These are phyloP conservation scores for Starmera pachycereana DNA, from an alignment of 805 yeast genomes.

Conservation along the genomic window DNA sequence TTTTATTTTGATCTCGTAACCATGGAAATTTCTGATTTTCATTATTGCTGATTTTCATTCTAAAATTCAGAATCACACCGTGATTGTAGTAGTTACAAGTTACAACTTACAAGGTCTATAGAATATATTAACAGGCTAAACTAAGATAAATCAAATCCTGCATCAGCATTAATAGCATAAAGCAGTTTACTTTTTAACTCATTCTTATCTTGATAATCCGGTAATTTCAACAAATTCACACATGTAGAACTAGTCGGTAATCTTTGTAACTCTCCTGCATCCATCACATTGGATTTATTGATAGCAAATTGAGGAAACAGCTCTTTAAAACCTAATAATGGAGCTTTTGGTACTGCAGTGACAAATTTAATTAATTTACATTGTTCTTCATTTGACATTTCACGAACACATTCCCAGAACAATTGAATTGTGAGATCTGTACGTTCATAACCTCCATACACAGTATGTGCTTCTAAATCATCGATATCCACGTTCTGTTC, in stretches of 20 bases:
- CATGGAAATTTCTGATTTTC: no score
- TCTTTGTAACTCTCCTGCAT: conserved; percentile 28
- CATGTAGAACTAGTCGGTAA: conserved; percentile 94
- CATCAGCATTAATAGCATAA: conserved; percentile 71
- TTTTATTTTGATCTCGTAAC: background rate
- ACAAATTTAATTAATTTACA: conserved; percentile 72
- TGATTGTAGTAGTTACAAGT: no score
- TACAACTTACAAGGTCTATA: no score
- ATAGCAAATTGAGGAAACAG: conserved; percentile 76
- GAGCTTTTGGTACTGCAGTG: conserved; percentile 88
- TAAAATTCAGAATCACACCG: no score
- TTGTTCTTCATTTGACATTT: conserved; percentile 53
- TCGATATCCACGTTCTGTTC: conserved; percentile 55
- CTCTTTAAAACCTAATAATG: conserved; percentile 73
- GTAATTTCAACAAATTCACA: conserved; percentile 76
- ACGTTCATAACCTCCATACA: conserved; percentile 51
- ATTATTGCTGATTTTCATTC: no score
- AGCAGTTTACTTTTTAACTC: conserved; percentile 52
- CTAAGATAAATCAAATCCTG: conserved; percentile 77
- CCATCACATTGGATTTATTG: conserved; percentile 42
- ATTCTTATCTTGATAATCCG: conserved; percentile 62
- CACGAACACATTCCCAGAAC: conserved; percentile 71
- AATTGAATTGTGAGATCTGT: conserved; percentile 47
- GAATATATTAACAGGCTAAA: no score
- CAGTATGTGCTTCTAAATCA: conserved; percentile 57